Conservation (phyloP, 306 rosid genomes). For the Fragaria nilgerrensis region DNA sequence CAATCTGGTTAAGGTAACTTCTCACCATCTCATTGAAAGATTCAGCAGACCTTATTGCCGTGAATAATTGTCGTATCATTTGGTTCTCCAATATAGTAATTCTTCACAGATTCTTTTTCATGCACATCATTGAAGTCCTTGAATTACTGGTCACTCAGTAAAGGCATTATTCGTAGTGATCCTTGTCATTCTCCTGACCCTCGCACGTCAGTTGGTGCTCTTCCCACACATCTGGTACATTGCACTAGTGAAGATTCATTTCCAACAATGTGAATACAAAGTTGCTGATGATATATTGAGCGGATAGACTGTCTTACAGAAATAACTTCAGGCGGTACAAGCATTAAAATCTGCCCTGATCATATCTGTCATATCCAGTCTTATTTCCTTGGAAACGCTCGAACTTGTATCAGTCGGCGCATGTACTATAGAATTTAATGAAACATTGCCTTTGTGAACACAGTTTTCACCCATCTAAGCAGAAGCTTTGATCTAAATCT, state of each 20-base stretch:
- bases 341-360: neutral
- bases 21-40: neutral
- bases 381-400: no score
- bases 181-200: neutral
- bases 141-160: neutral
- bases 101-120: neutral
- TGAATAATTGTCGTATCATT: neutral
- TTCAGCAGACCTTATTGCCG: neutral
- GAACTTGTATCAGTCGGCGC: neutral
- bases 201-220: neutral
- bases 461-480: neutral
- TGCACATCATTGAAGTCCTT: neutral
- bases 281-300: neutral
- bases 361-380: neutral
- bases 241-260: neutral
- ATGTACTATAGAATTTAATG: neutral
- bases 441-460: neutral
- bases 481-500: neutral
- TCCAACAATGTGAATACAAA: neutral
- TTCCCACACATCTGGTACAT: neutral
- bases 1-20: neutral
- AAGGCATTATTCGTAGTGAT: neutral
- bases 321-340: neutral
- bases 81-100: neutral
- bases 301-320: neutral